Evolutionary conservation across 2,329 filamentous ascomycete genomes (phyloP).

Genomic region (Harringtonia lauricola): DNA sequence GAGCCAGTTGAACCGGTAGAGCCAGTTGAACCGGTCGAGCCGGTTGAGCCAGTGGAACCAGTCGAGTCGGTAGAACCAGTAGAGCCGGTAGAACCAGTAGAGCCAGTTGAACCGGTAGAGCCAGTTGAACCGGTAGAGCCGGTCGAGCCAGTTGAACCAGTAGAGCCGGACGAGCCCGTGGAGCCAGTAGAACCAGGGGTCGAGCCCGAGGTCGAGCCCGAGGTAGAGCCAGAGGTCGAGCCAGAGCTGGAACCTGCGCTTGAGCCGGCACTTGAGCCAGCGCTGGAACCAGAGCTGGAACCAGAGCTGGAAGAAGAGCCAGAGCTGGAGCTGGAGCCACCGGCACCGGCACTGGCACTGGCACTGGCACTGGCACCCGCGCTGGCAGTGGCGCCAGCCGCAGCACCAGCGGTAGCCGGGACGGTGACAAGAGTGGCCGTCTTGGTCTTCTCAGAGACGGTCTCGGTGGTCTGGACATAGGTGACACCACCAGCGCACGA

Average conservation of each 20-base stretch:
- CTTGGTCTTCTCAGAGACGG: not conserved
- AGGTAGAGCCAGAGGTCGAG: not conserved
- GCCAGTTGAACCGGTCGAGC: too few relatives aligned
- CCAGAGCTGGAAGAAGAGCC: not conserved
- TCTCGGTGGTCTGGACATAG: not conserved
- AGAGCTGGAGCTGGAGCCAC: not conserved
- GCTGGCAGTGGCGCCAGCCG: not conserved
- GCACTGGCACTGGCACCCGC: too few relatives aligned
- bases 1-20: too few relatives aligned
- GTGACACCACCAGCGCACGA: constrained; percentile 1
- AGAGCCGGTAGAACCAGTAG: too few relatives aligned
- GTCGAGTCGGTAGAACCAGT: too few relatives aligned
- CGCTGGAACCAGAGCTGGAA: not conserved
- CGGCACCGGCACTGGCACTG: not conserved
- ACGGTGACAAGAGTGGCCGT: not conserved
- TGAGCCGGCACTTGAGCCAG: not conserved
- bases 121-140: not conserved
- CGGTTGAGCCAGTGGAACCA: too few relatives aligned
- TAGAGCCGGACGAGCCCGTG: too few relatives aligned
- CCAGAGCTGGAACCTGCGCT: not conserved
- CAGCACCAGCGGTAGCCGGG: not conserved
- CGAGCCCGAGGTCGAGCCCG: not conserved
- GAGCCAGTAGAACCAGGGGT: not conserved
- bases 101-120: too few relatives aligned
- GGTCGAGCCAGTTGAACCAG: not conserved